Evolutionary conservation across 1,139 yeast species (phyloP), one percentile per base, ranked within the genome.

Genomic region (Eremothecium coryli): DNA sequence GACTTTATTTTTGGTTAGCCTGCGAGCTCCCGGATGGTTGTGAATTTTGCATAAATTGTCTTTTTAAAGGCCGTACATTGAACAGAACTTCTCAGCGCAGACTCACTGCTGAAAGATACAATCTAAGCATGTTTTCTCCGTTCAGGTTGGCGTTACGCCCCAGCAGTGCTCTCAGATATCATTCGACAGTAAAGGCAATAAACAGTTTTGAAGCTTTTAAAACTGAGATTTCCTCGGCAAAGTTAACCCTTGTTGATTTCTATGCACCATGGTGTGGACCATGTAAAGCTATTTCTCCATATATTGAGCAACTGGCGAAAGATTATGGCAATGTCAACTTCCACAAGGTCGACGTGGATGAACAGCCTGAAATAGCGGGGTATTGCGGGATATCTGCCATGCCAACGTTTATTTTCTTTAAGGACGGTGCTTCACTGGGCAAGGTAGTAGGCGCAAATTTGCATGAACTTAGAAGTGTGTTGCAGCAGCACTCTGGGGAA

Each of bases 241-340:
- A 28, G 12, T n/a, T n/a, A n/a, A 13, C 37, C 9, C 12, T 82
- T 24, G 80, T 84, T 42, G 95, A 85, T 60, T 85, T 82, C 60
- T 79, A 71, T 54, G 95, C 95, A 35, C 73, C 80, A 34, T 85
- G 95, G 95, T 85, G 95, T 64, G 94, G 90, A 37, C 95, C 95
- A 28, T 85, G 95, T 65, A 81, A 80, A 60, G 82, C 82, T 53
- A 76, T 85, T 60, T 73, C 88, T 22, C 95, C 95, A 40, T 60
- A 76, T 46, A 63, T 84, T 49, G 84, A 80, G 45, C 76, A 80
- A 58, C 71, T 81, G 44, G 60, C 66, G 23, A 56, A 63, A n/a
- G 53, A 56, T 30, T 60, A 59, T 45, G 67, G 56, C 38, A 60
- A 62, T 42, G 80, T 76, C 31, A 74, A 73, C 52, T 84, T 85